Percentiles rank a stretch among this genome's conserved stretches.
Conservation (phyloP, 169 alveolate genomes). For the Plasmodium ovale region DNA sequence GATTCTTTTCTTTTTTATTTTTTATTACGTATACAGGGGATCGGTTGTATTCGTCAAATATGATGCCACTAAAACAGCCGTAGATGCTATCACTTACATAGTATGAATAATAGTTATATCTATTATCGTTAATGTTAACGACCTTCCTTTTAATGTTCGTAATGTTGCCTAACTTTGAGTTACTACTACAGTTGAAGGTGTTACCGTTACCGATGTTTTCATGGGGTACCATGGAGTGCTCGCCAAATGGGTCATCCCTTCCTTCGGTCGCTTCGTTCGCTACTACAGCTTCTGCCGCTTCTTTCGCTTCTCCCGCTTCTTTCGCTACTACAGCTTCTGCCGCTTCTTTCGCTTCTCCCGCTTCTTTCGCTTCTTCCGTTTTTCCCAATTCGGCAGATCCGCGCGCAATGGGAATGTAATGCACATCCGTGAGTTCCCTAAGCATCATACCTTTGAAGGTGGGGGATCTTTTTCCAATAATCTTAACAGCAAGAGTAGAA, state of each 20-base stretch:
- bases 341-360: neutral
- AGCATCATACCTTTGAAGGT: conserved; percentile 17
- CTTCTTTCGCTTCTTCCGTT: conserved; percentile 4
- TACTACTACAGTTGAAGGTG: neutral
- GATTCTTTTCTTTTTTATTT: conserved; percentile 8
- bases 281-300: neutral
- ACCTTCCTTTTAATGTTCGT: conserved; percentile 67
- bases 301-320: neutral
- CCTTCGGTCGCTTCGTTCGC: too few relatives aligned
- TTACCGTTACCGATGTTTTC: neutral
- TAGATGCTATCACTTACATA: conserved; percentile 74
- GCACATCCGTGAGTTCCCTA: neutral
- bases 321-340: neutral
- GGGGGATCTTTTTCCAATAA: conserved; percentile 72
- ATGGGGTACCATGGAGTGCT: neutral
- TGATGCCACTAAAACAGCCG: conserved; percentile 75
- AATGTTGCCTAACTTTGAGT: conserved; percentile 66
- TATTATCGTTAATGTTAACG: conserved; percentile 32
- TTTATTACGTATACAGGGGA: conserved; percentile 49
- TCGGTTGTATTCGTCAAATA: conserved; percentile 72
- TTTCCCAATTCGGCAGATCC: neutral
- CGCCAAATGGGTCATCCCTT: too few relatives aligned
- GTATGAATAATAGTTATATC: conserved; percentile 66
- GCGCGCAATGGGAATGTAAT: neutral
- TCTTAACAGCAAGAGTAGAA: conserved; percentile 31